These are phyloP conservation scores for Albatrellus ellisii DNA, from an alignment of 768 basidiomycete genomes.

Conservation along the genomic window DNA sequence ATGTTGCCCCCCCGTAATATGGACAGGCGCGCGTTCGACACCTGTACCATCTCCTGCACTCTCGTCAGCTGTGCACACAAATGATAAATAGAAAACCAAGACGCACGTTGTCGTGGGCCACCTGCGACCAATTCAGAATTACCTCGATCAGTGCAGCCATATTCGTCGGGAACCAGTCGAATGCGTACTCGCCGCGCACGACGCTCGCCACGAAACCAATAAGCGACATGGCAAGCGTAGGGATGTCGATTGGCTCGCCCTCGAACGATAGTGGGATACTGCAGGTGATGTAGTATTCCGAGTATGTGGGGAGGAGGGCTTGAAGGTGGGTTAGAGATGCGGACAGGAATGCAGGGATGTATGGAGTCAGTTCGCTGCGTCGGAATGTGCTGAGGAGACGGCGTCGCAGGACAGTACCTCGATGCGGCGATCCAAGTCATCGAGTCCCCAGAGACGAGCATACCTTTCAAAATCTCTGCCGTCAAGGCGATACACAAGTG, in stretches of 20 bases:
- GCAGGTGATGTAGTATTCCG: slow-evolving; percentile 47
- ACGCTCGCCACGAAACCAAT: slow-evolving; percentile 68
- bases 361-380: slow-evolving; percentile 51
- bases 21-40: slow-evolving; percentile 78
- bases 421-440: slow-evolving; percentile 80
- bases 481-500: slow-evolving; percentile 92
- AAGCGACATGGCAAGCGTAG: slow-evolving; percentile 64
- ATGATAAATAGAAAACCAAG: slow-evolving; percentile 15
- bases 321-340: slow-evolving; percentile 48
- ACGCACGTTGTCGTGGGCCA: slow-evolving; percentile 77
- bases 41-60: slow-evolving; percentile 80
- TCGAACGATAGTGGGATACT: slow-evolving; percentile 54
- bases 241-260: slow-evolving; percentile 65
- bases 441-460: slow-evolving; percentile 51
- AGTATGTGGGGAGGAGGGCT: slow-evolving; percentile 43
- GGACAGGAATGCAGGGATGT: slow-evolving; percentile 47
- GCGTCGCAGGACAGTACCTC: slow-evolving; percentile 75
- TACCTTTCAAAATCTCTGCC: slow-evolving; percentile 91
- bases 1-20: slow-evolving; percentile 90
- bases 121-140: slow-evolving; percentile 65
- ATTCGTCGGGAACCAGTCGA: slow-evolving; percentile 45
- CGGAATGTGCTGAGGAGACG: slow-evolving; percentile 79
- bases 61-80: slow-evolving; percentile 1
- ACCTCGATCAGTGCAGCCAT: slow-evolving; percentile 35
- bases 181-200: slow-evolving; percentile 49